Conservation (phyloP, 345 rosid species). For the Carallia brachiata region DNA sequence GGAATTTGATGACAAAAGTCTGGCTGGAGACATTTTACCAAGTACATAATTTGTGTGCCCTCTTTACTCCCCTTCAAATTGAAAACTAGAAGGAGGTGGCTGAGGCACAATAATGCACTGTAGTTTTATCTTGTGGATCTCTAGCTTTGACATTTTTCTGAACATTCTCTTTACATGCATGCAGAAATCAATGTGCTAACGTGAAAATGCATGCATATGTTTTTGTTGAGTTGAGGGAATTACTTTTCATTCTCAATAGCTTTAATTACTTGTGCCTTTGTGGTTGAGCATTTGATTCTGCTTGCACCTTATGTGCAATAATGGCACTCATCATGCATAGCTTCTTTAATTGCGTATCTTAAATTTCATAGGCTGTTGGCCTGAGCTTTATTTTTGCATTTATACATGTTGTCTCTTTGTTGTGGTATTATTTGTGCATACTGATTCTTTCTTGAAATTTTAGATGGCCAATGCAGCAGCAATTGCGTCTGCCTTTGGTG, state of each 20-base stretch:
- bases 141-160: no score
- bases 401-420: neutral
- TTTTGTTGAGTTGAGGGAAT: no score
- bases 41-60: neutral
- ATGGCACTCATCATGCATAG: neutral
- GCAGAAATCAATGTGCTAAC: no score
- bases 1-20: neutral
- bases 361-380: neutral
- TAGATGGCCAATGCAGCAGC: conserved; percentile 93
- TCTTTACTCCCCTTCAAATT: neutral
- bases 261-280: neutral
- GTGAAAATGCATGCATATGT: no score
- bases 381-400: neutral
- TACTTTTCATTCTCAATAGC: no score
- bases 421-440: neutral
- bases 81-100: neutral
- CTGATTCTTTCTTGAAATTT: conserved; percentile 1
- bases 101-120: neutral
- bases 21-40: neutral
- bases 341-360: conserved; percentile 10
- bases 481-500: conserved; percentile 94
- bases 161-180: no score
- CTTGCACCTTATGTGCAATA: neutral
- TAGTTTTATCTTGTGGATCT: neutral
- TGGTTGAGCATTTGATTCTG: neutral